These are phyloP conservation scores for Mycena venus DNA, from an alignment of 768 basidiomycete species.

Conservation along the genomic window DNA sequence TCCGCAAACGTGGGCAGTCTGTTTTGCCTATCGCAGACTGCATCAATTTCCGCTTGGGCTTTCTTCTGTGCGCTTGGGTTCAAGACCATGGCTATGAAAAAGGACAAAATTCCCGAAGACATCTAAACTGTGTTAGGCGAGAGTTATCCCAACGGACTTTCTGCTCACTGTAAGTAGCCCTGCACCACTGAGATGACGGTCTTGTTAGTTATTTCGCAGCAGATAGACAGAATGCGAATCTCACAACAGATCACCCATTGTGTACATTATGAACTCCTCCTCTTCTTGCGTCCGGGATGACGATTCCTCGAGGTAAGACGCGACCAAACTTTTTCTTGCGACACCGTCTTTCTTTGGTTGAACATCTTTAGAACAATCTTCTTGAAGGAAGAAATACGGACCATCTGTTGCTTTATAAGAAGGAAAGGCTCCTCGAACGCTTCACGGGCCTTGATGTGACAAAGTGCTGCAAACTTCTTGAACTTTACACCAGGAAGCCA, in stretches of 20 bases:
- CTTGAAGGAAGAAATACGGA: conserved; percentile 24
- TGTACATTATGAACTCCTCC: background rate
- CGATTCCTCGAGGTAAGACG: background rate
- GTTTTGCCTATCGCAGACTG: conserved; percentile 44
- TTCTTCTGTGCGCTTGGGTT: conserved; percentile 52
- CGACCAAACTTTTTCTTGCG: conserved; percentile 20
- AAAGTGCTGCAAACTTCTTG: background rate
- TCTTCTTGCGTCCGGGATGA: background rate
- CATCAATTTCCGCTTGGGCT: conserved; percentile 56
- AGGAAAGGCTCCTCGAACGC: conserved; percentile 44
- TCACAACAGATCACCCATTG: conserved; percentile 1
- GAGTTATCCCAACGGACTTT: background rate
- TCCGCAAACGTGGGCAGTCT: conserved; percentile 53
- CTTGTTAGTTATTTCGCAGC: conserved; percentile 23
- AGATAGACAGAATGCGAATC: conserved; percentile 26
- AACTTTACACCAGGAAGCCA: background rate
- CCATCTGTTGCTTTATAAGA: conserved; percentile 48
- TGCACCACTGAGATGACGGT: background rate
- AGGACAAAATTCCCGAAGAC: conserved; percentile 43
- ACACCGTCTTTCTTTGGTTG: conserved; percentile 36
- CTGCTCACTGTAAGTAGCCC: background rate
- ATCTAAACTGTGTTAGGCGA: conserved; percentile 39
- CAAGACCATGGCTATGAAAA: conserved; percentile 55
- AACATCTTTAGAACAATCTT: background rate
- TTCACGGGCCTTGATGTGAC: background rate